A percentile compares a stretch with the other conserved stretches of the same genome.
phyloP scores from a whole-genome alignment of 192 early-diverging fungal genomes.

The Glomus cerebriforme region DNA sequence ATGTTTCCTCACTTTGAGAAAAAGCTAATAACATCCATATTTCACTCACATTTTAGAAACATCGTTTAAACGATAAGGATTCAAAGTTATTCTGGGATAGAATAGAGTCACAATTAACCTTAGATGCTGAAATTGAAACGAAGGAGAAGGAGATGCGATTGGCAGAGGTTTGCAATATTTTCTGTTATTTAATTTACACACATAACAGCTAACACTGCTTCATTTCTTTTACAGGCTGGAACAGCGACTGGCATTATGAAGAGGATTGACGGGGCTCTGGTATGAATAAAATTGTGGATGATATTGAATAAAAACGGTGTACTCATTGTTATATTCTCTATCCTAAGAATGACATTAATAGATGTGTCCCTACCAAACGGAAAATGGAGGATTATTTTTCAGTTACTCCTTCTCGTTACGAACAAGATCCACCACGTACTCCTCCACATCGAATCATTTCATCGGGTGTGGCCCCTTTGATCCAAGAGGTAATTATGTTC shows the following conservation, averaged over 20 bases:
- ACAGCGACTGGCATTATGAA: background rate
- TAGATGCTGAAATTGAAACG: background rate
- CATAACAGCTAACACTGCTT: background rate
- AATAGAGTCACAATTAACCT: background rate
- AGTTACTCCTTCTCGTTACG: background rate
- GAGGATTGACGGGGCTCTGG: background rate
- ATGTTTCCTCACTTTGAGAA: background rate
- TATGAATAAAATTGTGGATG: conserved; percentile 3
- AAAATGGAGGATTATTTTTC: background rate
- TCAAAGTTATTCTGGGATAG: conserved; percentile 8
- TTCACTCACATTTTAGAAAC: background rate
- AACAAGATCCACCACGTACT: background rate
- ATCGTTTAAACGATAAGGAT: background rate
- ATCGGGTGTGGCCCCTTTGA: background rate
- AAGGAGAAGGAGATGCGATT: background rate
- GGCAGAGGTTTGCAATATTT: background rate
- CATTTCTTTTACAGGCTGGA: background rate
- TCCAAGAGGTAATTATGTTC: conserved; percentile 17
- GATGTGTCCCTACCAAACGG: conserved; percentile 1
- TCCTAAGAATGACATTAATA: background rate
- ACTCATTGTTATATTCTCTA: conserved; percentile 11
- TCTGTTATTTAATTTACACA: background rate
- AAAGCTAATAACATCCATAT: conserved; percentile 1
- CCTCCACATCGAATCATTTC: conserved; percentile 3
- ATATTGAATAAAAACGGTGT: background rate